Evolutionary conservation across 805 yeast species (phyloP), one percentile per base, ranked within the genome.

Genomic region (Nadsonia fulvescens): DNA sequence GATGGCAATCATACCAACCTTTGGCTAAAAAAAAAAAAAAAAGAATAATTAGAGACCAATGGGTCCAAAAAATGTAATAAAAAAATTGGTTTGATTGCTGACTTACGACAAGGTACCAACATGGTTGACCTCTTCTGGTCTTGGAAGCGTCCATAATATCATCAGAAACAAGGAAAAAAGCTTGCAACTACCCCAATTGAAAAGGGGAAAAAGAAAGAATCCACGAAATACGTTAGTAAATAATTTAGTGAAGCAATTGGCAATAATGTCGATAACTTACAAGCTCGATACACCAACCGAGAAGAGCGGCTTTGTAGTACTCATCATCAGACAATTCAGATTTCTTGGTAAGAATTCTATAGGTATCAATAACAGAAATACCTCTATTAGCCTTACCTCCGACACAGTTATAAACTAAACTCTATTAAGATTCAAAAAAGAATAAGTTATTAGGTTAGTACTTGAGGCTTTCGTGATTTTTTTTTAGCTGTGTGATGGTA

Each of bases 381-480:
- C 99, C 99, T 49, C 99, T 69, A 65, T 89, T 89, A 47, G 82
- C 63, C 53, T 89, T 89, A 26, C 99, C 99, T 33, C 95, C 94
- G 32, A 93, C 86, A 4, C 93, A 71, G 58, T 89, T 89, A 60
- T 86, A 77, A 42, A 71, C 55, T 47, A 86, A 56, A 37, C 60
- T 70, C 37, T 40, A 27, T 6, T 6, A 7, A 5, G 9, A 15
- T 11, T 6, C n/a, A 8, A 12, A 8, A 3, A 29, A 4, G 16
- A 14, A 15, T 8, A 15, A 6, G n/a, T n/a, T 9, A n/a, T 6
- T 3, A 3, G 4, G 16, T 27, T 10, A 24, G n/a, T n/a, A n/a
- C n/a, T n/a, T n/a, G n/a, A n/a, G n/a, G n/a, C n/a, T n/a, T n/a
- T n/a, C n/a, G n/a, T n/a, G n/a, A n/a, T n/a, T n/a, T n/a, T n/a